Evolutionary conservation across 345 rosid species (phyloP), one percentile per base, ranked within the genome.

Genomic region (Conringia planisiliqua): DNA sequence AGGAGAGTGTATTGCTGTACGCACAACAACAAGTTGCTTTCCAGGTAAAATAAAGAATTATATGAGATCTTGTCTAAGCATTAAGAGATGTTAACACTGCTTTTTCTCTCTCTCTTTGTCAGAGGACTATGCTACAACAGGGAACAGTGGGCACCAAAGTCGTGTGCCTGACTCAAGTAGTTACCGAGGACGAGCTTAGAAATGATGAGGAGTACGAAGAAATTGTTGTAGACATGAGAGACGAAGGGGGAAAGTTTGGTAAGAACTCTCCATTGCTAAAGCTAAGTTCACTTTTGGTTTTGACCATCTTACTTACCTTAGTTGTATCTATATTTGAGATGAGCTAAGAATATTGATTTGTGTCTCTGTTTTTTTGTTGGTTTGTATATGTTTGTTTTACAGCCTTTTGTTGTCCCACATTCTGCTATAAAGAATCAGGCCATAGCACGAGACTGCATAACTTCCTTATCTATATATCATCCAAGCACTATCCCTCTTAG

Each of bases 21-120:
- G 97, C 94, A 24, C 91, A 88, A 71, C 93, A 90, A 74, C 97
- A 90, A 82, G 84, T 88, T 80, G 97, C 94, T 18, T 77, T 90
- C 68, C 96, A 90, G 91, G 96, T 90, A 35, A 75, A 46, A 11
- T 48, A 39, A 16, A 52, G 0, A 16, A 20, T 32, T 44, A 27
- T 39, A 64, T 29, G 5, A 30, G 20, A 4, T 13, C 14, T 39
- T 62, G 54, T 17, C 14, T 42, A 27, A 27, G 30, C 30, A 27
- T 6, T 32, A 7, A 32, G 35, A 29, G 30, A 18, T 29, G 17
- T 30, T 50, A 22, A 22, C 10, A 14, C 35, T 4, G 9, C 9
- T 16, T 3, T 8, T 36, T 27, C 36, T 55, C 36, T 33, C 18
- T 39, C 20, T 29, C 62, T 59, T 60, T 24, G 57, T 69, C 86